Percentiles rank a stretch among this genome's conserved stretches.
phyloP scores from a whole-genome alignment of 129 eudicot genomes.

The Cynara cardunculus region DNA sequence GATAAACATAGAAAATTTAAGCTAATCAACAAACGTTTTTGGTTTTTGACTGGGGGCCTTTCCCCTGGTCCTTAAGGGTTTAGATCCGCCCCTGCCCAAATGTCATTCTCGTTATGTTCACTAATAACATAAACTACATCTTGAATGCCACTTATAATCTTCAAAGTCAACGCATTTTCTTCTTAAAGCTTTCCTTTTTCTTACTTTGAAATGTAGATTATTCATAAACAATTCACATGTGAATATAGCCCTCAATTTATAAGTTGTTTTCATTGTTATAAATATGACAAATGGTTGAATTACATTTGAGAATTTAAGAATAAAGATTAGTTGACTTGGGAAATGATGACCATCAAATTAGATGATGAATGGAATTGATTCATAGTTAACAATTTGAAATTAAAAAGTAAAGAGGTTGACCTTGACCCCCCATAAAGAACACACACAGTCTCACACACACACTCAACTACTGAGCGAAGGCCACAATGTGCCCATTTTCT shows the following conservation, averaged over 20 bases:
- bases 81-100: no score
- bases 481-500: constrained; percentile 11
- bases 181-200: not conserved
- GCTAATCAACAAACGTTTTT: no score
- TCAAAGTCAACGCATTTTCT: not conserved
- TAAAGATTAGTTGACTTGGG: not conserved
- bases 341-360: not conserved
- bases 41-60: no score
- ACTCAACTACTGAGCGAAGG: not conserved
- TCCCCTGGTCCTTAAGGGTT: no score
- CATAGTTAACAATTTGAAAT: not conserved
- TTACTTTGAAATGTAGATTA: no score
- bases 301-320: not conserved
- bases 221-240: no score
- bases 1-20: no score
- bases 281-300: no score
- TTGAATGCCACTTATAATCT: not conserved
- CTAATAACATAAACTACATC: not conserved
- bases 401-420: not conserved
- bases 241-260: no score
- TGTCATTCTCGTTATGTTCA: no score
- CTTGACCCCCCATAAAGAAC: not conserved
- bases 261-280: no score
- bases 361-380: not conserved
- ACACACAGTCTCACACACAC: not conserved